phyloP scores from a whole-genome alignment of 768 basidiomycete species.

The Calocera viscosa region DNA sequence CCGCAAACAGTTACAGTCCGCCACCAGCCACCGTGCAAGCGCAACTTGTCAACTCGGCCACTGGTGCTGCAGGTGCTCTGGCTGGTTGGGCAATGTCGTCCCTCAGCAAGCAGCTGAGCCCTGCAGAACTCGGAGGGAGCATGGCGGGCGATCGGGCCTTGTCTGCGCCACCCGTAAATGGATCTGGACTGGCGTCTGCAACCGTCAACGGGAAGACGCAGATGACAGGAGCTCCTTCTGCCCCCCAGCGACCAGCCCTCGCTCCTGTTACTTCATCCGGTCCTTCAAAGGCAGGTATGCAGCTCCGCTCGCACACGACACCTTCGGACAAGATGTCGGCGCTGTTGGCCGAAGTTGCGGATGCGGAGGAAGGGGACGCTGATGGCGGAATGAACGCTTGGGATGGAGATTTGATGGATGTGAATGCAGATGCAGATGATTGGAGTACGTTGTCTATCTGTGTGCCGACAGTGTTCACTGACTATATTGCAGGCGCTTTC shows the following conservation, averaged over 20 bases:
- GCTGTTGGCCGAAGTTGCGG: slow-evolving; percentile 45
- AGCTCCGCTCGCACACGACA: background rate
- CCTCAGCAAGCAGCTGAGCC: slow-evolving; percentile 66
- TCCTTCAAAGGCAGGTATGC: slow-evolving; percentile 14
- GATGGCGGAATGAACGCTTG: slow-evolving; percentile 37
- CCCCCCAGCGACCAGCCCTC: slow-evolving; percentile 8
- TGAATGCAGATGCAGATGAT: slow-evolving; percentile 84
- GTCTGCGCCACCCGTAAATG: slow-evolving; percentile 33
- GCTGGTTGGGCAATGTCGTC: slow-evolving; percentile 96
- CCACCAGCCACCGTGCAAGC: slow-evolving; percentile 24
- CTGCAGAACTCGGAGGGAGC: slow-evolving; percentile 57
- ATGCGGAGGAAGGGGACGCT: slow-evolving; percentile 23
- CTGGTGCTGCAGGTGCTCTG: slow-evolving; percentile 80
- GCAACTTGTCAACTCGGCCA: slow-evolving; percentile 67
- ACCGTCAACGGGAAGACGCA: slow-evolving; percentile 1
- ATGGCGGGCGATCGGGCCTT: slow-evolving; percentile 39
- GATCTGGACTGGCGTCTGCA: slow-evolving; percentile 8
- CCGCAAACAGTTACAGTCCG: slow-evolving; percentile 24
- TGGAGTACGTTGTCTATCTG: slow-evolving; percentile 51
- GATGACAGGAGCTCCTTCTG: slow-evolving; percentile 19
- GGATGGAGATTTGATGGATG: slow-evolving; percentile 83
- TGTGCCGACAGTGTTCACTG: background rate
- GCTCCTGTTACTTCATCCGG: slow-evolving; percentile 7
- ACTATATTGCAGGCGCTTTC: slow-evolving; percentile 47
- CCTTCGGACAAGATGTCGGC: slow-evolving; percentile 2